Base-by-base conservation (phyloP, 208 protist species). In the Tetramitus jugosus region DNA sequence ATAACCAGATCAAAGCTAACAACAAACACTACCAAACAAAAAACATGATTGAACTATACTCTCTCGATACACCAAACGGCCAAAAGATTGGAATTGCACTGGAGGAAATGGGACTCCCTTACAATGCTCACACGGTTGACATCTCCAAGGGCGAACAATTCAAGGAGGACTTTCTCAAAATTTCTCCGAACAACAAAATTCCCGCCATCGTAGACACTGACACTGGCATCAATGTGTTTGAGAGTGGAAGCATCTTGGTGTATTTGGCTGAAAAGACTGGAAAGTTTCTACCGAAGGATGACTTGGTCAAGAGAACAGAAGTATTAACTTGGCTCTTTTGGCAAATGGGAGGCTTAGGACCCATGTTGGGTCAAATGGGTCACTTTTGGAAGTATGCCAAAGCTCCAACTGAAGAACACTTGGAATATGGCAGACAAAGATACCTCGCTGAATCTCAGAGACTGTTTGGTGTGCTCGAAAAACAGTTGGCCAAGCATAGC, bases 141-240 rank as follows among this genome's bases (percentile, higher is more conserved):
- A 87, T 86, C 35, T 33, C 20, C 7, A 82, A 84, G 35, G 67
- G 60, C 43, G 83, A 85, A 45, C 85, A 88, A 79, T 89, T 89
- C 31, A 3, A 2, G 8, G 53, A 67, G 3, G 84, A 80, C 2
- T 91, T 90, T 76, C 64, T 84, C 31, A 79, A 60, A 72, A 76
- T 90, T 33, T 90, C 87, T 77, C 89, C 89, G 8, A 92, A 92
- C 79, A 81, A 76, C 14, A 92, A 92, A 76, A 91, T 92, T 29
- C 89, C 89, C 3, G 84, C 81, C 26, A 80, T 92, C 46, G 42
- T 87, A 23, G 87, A 93, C 78, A 46, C 33, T 4, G 67, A 74
- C 1, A 43, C 31, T 31, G 82, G 60, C 0, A 37, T 89, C 43
- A 68, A 71, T 6, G 42, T 93, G 1, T 93, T 93, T 75, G 90